These are phyloP conservation scores for Fusarium incarnatum DNA, from an alignment of 2,329 filamentous ascomycete genomes.

Conservation along the genomic window DNA sequence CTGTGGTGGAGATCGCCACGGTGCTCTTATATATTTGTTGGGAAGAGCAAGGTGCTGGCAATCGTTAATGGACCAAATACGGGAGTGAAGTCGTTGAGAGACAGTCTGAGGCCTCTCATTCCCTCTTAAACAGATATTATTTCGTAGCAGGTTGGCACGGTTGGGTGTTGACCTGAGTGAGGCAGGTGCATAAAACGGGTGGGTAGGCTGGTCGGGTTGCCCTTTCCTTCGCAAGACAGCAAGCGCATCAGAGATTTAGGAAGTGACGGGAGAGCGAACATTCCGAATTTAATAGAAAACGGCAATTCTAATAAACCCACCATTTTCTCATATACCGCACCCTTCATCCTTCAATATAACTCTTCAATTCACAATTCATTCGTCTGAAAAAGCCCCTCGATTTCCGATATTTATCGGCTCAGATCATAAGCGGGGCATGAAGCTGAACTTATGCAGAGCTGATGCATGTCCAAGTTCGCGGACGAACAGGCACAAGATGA, in stretches of 20 bases:
- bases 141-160: slow-evolving; percentile 5
- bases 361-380: slow-evolving; percentile 15
- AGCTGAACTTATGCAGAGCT: slow-evolving; percentile 22
- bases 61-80: background rate
- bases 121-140: background rate
- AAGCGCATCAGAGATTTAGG: background rate
- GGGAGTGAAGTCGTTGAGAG: background rate
- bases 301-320: slow-evolving; percentile 1
- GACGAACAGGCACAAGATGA: slow-evolving; percentile 8
- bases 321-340: slow-evolving; percentile 31
- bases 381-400: slow-evolving; percentile 22
- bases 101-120: background rate
- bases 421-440: slow-evolving; percentile 38
- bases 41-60: background rate
- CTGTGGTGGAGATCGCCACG: slow-evolving; percentile 25
- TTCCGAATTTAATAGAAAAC: slow-evolving; percentile 25
- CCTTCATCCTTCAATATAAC: slow-evolving; percentile 10
- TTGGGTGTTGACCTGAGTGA: slow-evolving; percentile 1
- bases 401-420: slow-evolving; percentile 45
- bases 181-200: background rate
- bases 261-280: slow-evolving; percentile 12
- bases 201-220: background rate
- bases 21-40: slow-evolving; percentile 15
- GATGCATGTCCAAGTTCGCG: slow-evolving; percentile 10
- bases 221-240: background rate